Conservation (phyloP, 768 basidiomycete species). For the Tulasnella sp. region DNA sequence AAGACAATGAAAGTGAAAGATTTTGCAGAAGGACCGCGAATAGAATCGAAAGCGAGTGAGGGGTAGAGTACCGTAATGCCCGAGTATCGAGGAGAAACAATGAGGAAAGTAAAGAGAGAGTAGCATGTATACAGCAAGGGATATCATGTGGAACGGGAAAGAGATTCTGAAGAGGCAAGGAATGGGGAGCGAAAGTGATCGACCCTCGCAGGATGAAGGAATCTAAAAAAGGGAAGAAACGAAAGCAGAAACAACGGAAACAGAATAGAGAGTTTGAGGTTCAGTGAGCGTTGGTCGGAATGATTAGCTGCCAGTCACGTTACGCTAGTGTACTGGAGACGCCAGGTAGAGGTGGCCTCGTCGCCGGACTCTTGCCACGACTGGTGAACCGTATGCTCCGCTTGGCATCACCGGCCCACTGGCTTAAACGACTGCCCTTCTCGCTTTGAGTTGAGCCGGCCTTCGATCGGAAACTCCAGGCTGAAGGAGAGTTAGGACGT, state of each 20-base stretch:
- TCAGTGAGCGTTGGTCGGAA: too few species aligned
- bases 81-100: too few species aligned
- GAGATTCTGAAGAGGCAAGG: too few species aligned
- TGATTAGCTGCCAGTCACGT: not conserved
- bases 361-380: constrained; percentile 10
- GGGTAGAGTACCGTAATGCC: too few species aligned
- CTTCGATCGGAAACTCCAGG: constrained; percentile 12
- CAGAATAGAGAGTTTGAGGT: not conserved
- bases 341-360: not conserved
- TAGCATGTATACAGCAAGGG: too few species aligned
- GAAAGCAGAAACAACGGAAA: not conserved
- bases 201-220: too few species aligned
- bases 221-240: not conserved
- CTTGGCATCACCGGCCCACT: constrained; percentile 9
- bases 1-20: too few species aligned
- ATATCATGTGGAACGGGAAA: too few species aligned
- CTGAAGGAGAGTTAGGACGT: constrained; percentile 13
- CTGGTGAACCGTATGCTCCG: constrained; percentile 13
- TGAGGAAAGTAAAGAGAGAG: too few species aligned
- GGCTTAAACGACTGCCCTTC: constrained; percentile 9
- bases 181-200: too few species aligned
- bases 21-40: too few species aligned
- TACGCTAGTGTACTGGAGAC: not conserved
- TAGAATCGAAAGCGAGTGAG: too few species aligned
- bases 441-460: constrained; percentile 9